These are phyloP conservation scores for Cladorrhinum sp. DNA, from an alignment of 2,329 filamentous ascomycete genomes.

Conservation along the genomic window DNA sequence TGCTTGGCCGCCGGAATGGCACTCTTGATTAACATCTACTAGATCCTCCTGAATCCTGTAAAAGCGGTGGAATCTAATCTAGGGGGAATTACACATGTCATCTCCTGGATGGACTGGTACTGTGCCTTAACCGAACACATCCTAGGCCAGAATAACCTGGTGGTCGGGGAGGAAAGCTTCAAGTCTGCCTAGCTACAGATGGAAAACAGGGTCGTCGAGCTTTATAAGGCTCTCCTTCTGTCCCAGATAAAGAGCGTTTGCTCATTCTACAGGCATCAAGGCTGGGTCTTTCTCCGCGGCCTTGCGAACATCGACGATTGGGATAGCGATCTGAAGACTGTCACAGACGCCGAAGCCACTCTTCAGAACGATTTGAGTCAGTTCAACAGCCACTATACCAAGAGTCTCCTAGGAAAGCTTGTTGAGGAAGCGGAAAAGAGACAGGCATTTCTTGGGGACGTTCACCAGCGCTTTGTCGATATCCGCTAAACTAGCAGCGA, in stretches of 20 bases:
- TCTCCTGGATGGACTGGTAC: slow-evolving; percentile 26
- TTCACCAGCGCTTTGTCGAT: too few species aligned
- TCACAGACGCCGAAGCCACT: slow-evolving; percentile 30
- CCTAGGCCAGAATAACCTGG: slow-evolving; percentile 15
- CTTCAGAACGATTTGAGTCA: slow-evolving; percentile 15
- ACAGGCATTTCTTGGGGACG: slow-evolving; percentile 12
- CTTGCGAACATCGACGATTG: slow-evolving; percentile 36
- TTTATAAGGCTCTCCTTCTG: slow-evolving; percentile 39
- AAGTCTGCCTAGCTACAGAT: too few species aligned
- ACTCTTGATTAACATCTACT: not conserved
- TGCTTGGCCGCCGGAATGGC: too few species aligned
- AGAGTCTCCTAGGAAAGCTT: slow-evolving; percentile 16
- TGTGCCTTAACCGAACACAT: slow-evolving; percentile 21
- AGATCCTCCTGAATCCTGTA: slow-evolving; percentile 24
- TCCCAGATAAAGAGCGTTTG: slow-evolving; percentile 42
- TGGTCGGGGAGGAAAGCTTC: too few species aligned
- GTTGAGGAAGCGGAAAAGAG: slow-evolving; percentile 10
- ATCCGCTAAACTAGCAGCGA: too few species aligned
- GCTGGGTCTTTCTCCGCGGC: slow-evolving; percentile 30
- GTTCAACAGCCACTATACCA: slow-evolving; percentile 14
- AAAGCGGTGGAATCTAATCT: slow-evolving; percentile 23
- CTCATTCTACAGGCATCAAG: slow-evolving; percentile 34
- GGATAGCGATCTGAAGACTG: slow-evolving; percentile 31
- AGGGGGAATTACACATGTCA: slow-evolving; percentile 20
- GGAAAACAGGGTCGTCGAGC: slow-evolving; percentile 30